These are phyloP conservation scores for Teunomyces tritomae DNA, from an alignment of 805 yeast species.

Conservation along the genomic window DNA sequence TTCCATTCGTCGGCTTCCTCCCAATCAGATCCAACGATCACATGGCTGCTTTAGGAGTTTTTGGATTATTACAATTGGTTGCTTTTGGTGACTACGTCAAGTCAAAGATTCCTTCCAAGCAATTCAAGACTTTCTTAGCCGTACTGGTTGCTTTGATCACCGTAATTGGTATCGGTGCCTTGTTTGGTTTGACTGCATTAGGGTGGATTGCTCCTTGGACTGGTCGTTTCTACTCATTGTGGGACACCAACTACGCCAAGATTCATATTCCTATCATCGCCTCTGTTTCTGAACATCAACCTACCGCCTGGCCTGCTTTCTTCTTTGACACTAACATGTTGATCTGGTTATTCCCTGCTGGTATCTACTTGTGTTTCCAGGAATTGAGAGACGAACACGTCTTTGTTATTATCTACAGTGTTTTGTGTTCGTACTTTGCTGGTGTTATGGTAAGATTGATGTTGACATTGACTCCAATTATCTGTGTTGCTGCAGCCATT, in stretches of 20 bases:
- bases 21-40: slow-evolving; percentile 98
- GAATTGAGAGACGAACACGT: slow-evolving; percentile 90
- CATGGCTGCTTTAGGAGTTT: slow-evolving; percentile 97
- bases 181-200: slow-evolving; percentile 77
- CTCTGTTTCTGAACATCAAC: slow-evolving; percentile 98
- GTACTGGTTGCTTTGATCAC: slow-evolving; percentile 58
- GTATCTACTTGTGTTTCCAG: slow-evolving; percentile 85
- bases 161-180: slow-evolving; percentile 62
- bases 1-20: slow-evolving; percentile 96
- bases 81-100: slow-evolving; percentile 82
- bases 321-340: slow-evolving; percentile 90
- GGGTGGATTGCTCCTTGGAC: slow-evolving; percentile 99
- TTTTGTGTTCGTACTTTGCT: slow-evolving; percentile 94
- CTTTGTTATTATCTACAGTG: slow-evolving; percentile 86
- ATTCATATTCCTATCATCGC: slow-evolving; percentile 98
- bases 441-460: slow-evolving; percentile 99
- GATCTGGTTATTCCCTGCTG: slow-evolving; percentile 98
- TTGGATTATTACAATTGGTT: slow-evolving; percentile 89
- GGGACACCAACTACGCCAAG: slow-evolving; percentile 98
- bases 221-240: slow-evolving; percentile 95
- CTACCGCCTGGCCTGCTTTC: slow-evolving; percentile 99
- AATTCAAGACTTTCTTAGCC: slow-evolving; percentile 67
- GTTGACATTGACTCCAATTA: slow-evolving; percentile 94
- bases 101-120: slow-evolving; percentile 64
- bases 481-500: slow-evolving; percentile 90